Evolutionary conservation across 805 yeast genomes (phyloP), one percentile per base, ranked within the genome.

Genomic region (Metschnikowia sp.): DNA sequence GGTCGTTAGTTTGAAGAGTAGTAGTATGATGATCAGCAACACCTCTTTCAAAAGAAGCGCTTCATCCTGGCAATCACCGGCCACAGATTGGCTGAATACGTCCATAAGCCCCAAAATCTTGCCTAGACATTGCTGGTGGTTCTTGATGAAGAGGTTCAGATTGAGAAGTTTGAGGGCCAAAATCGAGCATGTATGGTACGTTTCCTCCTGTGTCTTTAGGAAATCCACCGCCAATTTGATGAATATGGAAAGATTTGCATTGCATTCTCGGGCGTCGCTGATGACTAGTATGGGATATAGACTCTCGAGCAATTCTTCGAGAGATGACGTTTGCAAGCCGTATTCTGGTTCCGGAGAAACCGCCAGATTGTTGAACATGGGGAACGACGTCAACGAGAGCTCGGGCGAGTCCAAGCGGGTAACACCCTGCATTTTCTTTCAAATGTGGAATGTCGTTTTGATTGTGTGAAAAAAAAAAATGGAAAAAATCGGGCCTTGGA

Each of bases 221-320:
- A 60, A 59, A 48, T 72, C 75, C 7, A 66, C 59, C 3, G 68
- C 62, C 28, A 58, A 40, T 55, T 72, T 70, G 45, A 72, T 50
- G 47, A 52, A 68, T 3, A 56, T 48, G 1, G 72, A 68, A 13
- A 72, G 56, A 55, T 70, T 70, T 46, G 65, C 60, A 55, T 72
- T 72, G 50, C 74, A 68, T 50, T 65, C 77, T 5, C 51, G 49
- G 9, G 74, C 55, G 46, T 72, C 77, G 47, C 75, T 69, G 34
- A 64, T 65, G 41, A 70, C 57, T 10, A 72, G 56, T 12, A 61
- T 47, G 11, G 61, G 56, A 10, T 48, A 36, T 6, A 61, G 34
- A n/a, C 48, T 44, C n/a, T 51, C 48, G 26, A 43, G 49, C n/a
- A 46, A 38, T 15, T 36, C 30, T 36, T 45, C 42, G 28, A 51